phyloP scores from a whole-genome alignment of 192 early-diverging fungal species.

The Coemansia sp. region DNA sequence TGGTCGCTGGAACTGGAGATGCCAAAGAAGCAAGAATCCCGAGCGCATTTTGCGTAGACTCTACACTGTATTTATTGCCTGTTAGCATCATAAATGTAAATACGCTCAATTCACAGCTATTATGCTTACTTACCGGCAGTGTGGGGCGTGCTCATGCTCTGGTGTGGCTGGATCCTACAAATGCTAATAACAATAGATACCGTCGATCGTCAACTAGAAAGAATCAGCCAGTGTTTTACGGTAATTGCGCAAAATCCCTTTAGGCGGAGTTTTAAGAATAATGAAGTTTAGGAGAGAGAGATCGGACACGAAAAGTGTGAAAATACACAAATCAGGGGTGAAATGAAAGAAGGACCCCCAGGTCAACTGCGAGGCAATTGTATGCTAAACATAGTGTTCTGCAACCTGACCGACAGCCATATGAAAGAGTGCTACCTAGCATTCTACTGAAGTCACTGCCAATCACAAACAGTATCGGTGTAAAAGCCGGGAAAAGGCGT shows the following conservation, averaged over 20 bases:
- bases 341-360: neutral
- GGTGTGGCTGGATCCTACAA: constrained; percentile 13
- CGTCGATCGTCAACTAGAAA: constrained; percentile 6
- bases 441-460: constrained; percentile 1
- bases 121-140: constrained; percentile 11
- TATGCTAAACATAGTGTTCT: constrained; percentile 5
- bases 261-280: constrained; percentile 20
- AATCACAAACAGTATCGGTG: neutral
- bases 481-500: neutral
- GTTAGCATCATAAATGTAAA: neutral
- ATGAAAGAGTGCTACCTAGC: neutral
- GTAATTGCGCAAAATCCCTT: constrained; percentile 3
- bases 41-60: constrained; percentile 24
- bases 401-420: neutral
- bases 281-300: neutral
- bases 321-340: neutral
- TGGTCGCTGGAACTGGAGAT: constrained; percentile 29
- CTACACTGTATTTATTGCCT: constrained; percentile 14
- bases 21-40: constrained; percentile 50
- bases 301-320: neutral
- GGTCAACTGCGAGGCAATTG: constrained; percentile 10
- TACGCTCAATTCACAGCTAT: neutral
- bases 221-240: constrained; percentile 5
- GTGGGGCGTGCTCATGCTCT: constrained; percentile 8
- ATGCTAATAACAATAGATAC: constrained; percentile 3